These are phyloP conservation scores for Rhizomucor pusillus DNA, from an alignment of 371 early-diverging fungal species.

Conservation along the genomic window DNA sequence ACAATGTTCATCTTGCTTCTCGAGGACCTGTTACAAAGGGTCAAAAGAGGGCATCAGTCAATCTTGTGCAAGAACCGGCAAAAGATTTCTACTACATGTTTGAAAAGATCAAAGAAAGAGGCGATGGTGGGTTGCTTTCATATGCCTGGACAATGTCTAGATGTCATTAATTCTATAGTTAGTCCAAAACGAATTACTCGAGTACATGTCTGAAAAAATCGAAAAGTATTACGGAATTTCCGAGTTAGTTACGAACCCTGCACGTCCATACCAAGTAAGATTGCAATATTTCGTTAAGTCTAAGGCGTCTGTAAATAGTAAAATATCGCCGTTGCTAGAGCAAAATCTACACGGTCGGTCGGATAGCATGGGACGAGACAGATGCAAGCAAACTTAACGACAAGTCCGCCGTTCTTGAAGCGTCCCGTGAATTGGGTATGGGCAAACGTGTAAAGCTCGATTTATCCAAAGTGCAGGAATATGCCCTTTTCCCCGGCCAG, in stretches of 20 bases:
- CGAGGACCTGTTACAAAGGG: constrained; percentile 1
- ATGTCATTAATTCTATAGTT: neutral
- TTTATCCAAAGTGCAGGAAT: constrained; percentile 49
- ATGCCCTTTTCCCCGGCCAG: constrained; percentile 75
- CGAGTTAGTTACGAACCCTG: constrained; percentile 60
- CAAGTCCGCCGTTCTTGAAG: constrained; percentile 73
- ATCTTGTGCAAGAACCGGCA: neutral
- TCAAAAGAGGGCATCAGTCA: constrained; percentile 4
- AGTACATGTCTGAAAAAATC: constrained; percentile 59
- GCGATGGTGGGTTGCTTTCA: constrained; percentile 47
- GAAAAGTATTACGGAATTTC: constrained; percentile 43
- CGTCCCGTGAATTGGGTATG: constrained; percentile 68
- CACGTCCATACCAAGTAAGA: constrained; percentile 49
- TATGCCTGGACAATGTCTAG: neutral
- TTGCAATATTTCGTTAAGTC: neutral
- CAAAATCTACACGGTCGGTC: constrained; percentile 55
- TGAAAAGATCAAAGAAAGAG: constrained; percentile 73
- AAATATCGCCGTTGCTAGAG: constrained; percentile 13
- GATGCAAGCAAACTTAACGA: constrained; percentile 62
- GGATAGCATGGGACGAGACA: constrained; percentile 69
- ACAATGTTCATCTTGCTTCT: constrained; percentile 25
- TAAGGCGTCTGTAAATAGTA: neutral
- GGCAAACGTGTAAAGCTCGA: constrained; percentile 70
- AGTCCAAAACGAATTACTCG: constrained; percentile 70
- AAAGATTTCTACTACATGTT: constrained; percentile 76